These are phyloP conservation scores for Entomortierella chlamydospora DNA, from an alignment of 192 early-diverging fungal species.

Conservation along the genomic window DNA sequence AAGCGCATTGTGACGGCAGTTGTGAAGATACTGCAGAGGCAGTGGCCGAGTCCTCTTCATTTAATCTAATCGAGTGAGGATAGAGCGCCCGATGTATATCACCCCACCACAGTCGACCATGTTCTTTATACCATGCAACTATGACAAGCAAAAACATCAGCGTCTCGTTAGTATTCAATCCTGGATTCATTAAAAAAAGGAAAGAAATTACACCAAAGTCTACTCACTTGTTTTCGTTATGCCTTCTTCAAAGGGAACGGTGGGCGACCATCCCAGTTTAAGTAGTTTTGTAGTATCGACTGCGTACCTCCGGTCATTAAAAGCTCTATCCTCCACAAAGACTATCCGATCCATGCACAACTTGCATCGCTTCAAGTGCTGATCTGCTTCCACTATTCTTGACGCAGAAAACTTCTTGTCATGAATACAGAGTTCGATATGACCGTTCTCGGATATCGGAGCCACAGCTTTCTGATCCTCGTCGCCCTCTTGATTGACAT, in stretches of 20 bases:
- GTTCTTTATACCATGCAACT: constrained; percentile 69
- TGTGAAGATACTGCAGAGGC: constrained; percentile 8
- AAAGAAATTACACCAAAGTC: not conserved
- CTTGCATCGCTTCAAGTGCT: constrained; percentile 10
- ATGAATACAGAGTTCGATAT: not conserved
- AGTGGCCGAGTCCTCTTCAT: constrained; percentile 9
- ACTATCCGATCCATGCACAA: constrained; percentile 63
- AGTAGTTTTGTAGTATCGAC: constrained; percentile 78
- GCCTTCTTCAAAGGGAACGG: constrained; percentile 70
- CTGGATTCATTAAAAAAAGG: not conserved
- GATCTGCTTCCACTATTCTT: not conserved
- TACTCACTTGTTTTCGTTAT: constrained; percentile 73
- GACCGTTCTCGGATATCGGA: no score
- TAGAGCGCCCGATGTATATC: constrained; percentile 68
- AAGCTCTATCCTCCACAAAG: constrained; percentile 80
- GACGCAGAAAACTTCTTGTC: not conserved
- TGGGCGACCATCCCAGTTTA: constrained; percentile 75
- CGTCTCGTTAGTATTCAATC: no score
- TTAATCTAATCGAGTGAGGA: constrained; percentile 61
- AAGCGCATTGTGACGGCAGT: not conserved
- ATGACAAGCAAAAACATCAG: not conserved
- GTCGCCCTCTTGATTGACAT: not conserved
- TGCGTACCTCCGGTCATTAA: constrained; percentile 83
- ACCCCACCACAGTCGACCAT: constrained; percentile 68
- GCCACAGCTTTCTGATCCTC: not conserved